Conservation (phyloP, 1,284 basidiomycete genomes). For the Ceratobasidium theobromae region DNA sequence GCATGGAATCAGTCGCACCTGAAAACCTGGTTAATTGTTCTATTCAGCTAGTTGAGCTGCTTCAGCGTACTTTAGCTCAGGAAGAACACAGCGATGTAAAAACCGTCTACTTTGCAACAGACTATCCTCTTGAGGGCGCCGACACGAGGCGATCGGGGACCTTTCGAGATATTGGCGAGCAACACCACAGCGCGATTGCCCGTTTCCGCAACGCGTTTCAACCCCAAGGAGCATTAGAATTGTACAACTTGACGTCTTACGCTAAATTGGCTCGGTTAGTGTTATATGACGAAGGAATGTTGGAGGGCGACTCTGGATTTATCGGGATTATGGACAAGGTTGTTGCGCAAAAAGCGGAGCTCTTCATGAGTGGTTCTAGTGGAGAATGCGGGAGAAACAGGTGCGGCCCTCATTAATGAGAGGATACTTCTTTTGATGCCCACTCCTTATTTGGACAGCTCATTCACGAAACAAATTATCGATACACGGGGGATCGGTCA, state of each 20-base stretch:
- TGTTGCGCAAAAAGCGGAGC: conserved; percentile 15
- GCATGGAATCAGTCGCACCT: conserved; percentile 22
- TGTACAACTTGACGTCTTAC: background rate
- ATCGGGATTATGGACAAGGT: conserved; percentile 21
- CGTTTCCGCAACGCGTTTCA: conserved; percentile 26
- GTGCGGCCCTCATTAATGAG: conserved; percentile 3
- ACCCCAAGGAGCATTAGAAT: conserved; percentile 6
- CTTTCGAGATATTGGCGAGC: conserved; percentile 15
- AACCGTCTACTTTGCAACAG: conserved; percentile 25
- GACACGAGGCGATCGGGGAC: background rate
- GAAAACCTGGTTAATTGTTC: conserved; percentile 1
- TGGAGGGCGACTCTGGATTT: conserved; percentile 9
- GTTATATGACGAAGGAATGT: background rate
- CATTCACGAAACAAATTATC: conserved; percentile 29
- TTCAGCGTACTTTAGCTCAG: background rate
- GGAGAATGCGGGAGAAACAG: conserved; percentile 10
- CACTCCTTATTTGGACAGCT: background rate
- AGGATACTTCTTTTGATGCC: background rate
- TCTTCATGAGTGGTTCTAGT: conserved; percentile 19
- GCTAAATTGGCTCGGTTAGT: background rate
- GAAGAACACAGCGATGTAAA: background rate
- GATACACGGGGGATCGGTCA: background rate
- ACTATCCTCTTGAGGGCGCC: conserved; percentile 8
- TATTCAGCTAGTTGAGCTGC: background rate
- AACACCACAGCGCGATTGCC: conserved; percentile 12